phyloP scores from a whole-genome alignment of 345 rosid species.

The Eutrema yunnanense region DNA sequence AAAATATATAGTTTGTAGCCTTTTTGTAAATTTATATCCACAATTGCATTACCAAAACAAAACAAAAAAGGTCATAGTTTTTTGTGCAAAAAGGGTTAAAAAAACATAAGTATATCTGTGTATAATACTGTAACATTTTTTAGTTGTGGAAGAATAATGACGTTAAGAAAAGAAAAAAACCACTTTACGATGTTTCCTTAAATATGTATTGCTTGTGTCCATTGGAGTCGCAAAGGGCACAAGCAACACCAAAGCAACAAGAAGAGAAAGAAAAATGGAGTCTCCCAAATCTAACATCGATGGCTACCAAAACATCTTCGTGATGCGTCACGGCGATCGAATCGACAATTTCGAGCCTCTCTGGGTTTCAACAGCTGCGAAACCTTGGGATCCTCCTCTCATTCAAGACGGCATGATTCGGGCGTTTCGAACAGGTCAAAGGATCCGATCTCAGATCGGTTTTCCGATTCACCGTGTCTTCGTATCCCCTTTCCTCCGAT shows the following conservation, averaged over 20 bases:
- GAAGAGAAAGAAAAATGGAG: conserved; percentile 11
- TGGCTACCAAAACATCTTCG: conserved; percentile 54
- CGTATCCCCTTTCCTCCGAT: conserved; percentile 82
- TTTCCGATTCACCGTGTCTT: conserved; percentile 78
- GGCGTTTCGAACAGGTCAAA: conserved; percentile 45
- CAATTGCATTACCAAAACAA: background rate
- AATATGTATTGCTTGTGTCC: background rate
- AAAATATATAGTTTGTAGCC: background rate
- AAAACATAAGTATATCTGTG: background rate
- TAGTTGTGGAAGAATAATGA: background rate
- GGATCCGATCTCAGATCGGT: conserved; percentile 39
- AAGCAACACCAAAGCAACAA: background rate
- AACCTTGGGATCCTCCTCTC: conserved; percentile 86
- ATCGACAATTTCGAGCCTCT: conserved; percentile 52
- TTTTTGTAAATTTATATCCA: background rate
- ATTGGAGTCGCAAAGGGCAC: background rate
- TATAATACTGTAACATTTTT: no score
- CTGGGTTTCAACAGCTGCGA: conserved; percentile 54
- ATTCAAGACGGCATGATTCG: conserved; percentile 42
- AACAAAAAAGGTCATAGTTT: background rate
- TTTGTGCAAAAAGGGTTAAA: no score
- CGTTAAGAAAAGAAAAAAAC: background rate
- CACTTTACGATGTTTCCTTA: no score
- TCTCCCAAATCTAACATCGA: conserved; percentile 12
- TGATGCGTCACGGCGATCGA: conserved; percentile 95